phyloP scores from a whole-genome alignment of 305 asterid species.

The Fraxinus ornus region DNA sequence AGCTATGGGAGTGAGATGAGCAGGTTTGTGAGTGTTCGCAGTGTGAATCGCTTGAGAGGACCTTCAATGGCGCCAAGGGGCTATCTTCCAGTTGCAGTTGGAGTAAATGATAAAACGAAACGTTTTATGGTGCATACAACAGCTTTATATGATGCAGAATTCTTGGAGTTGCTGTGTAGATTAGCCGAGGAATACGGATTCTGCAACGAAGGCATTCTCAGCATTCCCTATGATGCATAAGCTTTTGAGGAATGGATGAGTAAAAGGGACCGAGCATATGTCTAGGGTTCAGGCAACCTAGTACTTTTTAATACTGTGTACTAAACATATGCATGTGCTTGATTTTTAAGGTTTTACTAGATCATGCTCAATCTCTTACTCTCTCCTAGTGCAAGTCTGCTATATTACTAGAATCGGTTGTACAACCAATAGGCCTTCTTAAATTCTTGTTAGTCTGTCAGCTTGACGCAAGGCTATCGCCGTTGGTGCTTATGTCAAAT shows the following conservation, averaged over 20 bases:
- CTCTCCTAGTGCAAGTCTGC: background rate
- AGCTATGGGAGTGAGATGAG: slow-evolving; percentile 47
- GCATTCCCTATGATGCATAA: slow-evolving; percentile 50
- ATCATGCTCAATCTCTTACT: background rate
- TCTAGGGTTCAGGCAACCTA: slow-evolving; percentile 29
- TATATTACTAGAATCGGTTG: background rate
- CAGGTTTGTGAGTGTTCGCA: slow-evolving; percentile 13
- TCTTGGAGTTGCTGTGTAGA: slow-evolving; percentile 42
- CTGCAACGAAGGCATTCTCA: slow-evolving; percentile 50
- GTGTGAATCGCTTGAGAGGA: slow-evolving; percentile 11
- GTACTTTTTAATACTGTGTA: background rate
- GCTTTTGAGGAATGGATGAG: slow-evolving; percentile 42
- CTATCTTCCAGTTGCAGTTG: slow-evolving; percentile 57
- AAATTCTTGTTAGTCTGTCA: background rate
- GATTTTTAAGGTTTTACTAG: background rate
- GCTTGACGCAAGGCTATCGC: background rate
- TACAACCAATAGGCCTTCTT: no score
- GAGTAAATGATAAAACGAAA: slow-evolving; percentile 33
- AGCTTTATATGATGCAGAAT: slow-evolving; percentile 45
- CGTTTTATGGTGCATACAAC: slow-evolving; percentile 52
- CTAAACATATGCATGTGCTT: background rate
- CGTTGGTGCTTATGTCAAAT: background rate
- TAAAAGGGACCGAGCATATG: slow-evolving; percentile 19
- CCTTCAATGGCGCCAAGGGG: slow-evolving; percentile 42
- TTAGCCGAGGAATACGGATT: slow-evolving; percentile 68